These are phyloP conservation scores for Lenzites betulinus DNA, from an alignment of 768 basidiomycete genomes.

Conservation along the genomic window DNA sequence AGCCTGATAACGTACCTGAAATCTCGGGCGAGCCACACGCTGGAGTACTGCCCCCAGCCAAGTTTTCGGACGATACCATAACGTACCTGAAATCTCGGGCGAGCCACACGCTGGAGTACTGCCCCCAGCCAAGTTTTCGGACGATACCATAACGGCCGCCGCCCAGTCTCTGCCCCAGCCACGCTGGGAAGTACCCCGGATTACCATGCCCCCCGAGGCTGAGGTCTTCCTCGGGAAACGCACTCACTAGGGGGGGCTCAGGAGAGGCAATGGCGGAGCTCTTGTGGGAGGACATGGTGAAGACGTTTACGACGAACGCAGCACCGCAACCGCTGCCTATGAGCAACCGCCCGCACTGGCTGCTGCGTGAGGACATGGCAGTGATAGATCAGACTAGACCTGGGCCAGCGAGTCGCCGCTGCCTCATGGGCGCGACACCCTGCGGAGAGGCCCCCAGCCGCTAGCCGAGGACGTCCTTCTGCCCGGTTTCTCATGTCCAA, in stretches of 20 bases:
- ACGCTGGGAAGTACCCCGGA: not conserved
- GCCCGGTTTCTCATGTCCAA: too few relatives aligned
- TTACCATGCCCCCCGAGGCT: not conserved
- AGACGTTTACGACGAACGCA: too few relatives aligned
- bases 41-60: not conserved
- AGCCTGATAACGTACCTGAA: not conserved
- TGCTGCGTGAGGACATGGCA: too few relatives aligned
- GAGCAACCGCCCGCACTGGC: too few relatives aligned
- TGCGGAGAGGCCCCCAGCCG: too few relatives aligned
- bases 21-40: not conserved
- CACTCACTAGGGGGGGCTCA: not conserved
- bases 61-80: not conserved
- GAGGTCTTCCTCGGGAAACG: not conserved
- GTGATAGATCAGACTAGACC: too few relatives aligned
- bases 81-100: not conserved
- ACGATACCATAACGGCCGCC: not conserved
- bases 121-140: not conserved
- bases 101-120: not conserved
- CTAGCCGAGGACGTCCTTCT: too few relatives aligned
- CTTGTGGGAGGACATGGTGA: too few relatives aligned
- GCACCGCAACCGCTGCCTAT: too few relatives aligned
- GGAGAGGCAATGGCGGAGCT: too few relatives aligned
- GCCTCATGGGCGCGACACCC: too few relatives aligned
- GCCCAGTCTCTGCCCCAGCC: not conserved
- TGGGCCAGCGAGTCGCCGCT: too few relatives aligned